Evolutionary conservation across 306 rosid species (phyloP), one percentile per base, ranked within the genome.

Genomic region (Dalbergia oliveri): DNA sequence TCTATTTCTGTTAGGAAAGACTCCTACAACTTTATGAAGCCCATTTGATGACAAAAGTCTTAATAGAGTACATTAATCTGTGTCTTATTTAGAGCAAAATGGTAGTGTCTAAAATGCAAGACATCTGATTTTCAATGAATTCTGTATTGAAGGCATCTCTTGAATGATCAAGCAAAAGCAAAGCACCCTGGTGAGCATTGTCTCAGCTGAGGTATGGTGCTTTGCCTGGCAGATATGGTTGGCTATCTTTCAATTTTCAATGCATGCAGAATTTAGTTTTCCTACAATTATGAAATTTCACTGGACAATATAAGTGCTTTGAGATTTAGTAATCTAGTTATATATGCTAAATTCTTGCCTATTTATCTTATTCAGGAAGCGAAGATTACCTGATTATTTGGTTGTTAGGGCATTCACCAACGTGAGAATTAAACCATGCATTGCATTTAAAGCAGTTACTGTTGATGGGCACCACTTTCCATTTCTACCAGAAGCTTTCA

Each of bases 101-200:
- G 75, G 34, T 39, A 54, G 70, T 44, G 45, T 37, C 45, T 33
- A 21, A 56, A 73, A 9, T 54, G 67, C 68, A 11, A 65, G 64
- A 75, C 64, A 78, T 44, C 69, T 75, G 74, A 82, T 58, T 34
- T 77, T 67, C 41, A n/a, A 1, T 66, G 59, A 33, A 77, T 44
- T 76, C 33, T 66, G 79, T 50, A 66, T 69, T 39, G 16, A 49
- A 58, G 64, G n/a, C 58, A 19, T 60, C 53, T 68, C 57, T 53
- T 70, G 61, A 43, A 61, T 69, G 43, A 78, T 66, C 69, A n/a
- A 33, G 68, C 45, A 63, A 34, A 54, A 21, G 26, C 39, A 39
- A 41, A 64, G 23, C 62, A 50, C 53, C 34, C 45, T 49, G 59
- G 47, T 33, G 41, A 65, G 44, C 66, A 37, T 74, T 56, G 68